A percentile compares a stretch with the other conserved stretches of the same genome.
Conservation (phyloP, 208 protist species). For the Strigomonas galati region DNA sequence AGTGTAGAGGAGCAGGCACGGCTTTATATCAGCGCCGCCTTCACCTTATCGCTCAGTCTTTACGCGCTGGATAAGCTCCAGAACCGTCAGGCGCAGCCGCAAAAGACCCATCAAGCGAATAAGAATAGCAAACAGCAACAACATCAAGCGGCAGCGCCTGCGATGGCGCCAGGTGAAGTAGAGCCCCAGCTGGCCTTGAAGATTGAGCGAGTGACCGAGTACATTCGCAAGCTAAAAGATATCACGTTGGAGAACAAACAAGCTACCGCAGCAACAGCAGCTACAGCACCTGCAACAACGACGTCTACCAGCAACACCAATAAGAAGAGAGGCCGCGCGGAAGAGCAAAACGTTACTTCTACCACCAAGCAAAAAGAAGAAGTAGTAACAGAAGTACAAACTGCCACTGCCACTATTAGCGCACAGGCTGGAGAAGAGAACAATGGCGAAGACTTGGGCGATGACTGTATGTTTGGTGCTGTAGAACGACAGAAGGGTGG, state of each 20-base stretch:
- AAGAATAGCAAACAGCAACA: conserved; percentile 5
- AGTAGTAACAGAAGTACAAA: too few relatives aligned
- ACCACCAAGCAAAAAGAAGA: too few relatives aligned
- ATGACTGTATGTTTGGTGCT: too few relatives aligned
- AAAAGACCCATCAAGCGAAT: background rate
- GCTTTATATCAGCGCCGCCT: conserved; percentile 73
- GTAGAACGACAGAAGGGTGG: too few relatives aligned
- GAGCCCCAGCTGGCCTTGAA: conserved; percentile 79
- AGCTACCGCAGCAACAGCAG: conserved; percentile 6
- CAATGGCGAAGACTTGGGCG: too few relatives aligned
- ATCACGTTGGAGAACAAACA: conserved; percentile 25
- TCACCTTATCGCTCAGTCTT: conserved; percentile 50
- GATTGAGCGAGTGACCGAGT: conserved; percentile 82
- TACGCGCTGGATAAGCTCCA: conserved; percentile 70
- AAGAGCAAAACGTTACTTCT: background rate
- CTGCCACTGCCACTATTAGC: too few relatives aligned
- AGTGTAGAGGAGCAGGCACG: conserved; percentile 72
- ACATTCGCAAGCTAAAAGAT: conserved; percentile 85
- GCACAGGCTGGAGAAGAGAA: too few relatives aligned
- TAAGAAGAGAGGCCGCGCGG: background rate
- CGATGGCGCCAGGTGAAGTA: background rate
- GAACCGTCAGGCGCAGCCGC: conserved; percentile 15
- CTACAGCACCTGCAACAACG: background rate
- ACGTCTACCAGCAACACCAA: background rate
- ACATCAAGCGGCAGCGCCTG: conserved; percentile 2